Evolutionary conservation across 768 basidiomycete genomes (phyloP).

Genomic region (Boletales sp.): DNA sequence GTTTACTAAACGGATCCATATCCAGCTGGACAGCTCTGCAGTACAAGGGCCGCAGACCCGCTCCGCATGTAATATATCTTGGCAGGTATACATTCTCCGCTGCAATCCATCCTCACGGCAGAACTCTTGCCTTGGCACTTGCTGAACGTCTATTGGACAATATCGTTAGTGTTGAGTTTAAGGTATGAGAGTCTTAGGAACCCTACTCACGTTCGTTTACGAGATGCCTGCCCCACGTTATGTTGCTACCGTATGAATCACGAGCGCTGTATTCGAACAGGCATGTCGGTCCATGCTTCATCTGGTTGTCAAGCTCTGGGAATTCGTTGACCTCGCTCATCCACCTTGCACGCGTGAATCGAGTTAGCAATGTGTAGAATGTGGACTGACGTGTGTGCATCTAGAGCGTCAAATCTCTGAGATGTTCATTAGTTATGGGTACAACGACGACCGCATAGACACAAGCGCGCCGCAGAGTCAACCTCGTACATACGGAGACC

Average conservation of each 20-base stretch:
- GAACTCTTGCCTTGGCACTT: conserved; percentile 65
- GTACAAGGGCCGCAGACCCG: conserved; percentile 55
- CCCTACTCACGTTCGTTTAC: conserved; percentile 60
- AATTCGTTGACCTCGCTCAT: conserved; percentile 55
- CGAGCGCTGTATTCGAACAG: conserved; percentile 62
- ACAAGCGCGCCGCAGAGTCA: conserved; percentile 27
- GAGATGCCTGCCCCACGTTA: conserved; percentile 62
- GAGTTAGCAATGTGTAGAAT: neutral
- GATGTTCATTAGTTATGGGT: neutral
- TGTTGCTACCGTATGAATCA: conserved; percentile 51
- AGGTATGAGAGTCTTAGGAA: neutral
- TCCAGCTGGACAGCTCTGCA: conserved; percentile 62
- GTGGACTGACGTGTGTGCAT: conserved; percentile 61
- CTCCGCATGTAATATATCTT: conserved; percentile 72
- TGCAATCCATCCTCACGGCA: conserved; percentile 45
- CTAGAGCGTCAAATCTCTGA: conserved; percentile 70
- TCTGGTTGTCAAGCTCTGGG: conserved; percentile 52
- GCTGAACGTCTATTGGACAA: conserved; percentile 47
- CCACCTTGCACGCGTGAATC: conserved; percentile 41
- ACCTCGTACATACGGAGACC: conserved; percentile 51
- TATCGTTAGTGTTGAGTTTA: neutral
- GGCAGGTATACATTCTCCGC: conserved; percentile 51
- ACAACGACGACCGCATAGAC: neutral
- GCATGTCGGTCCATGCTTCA: conserved; percentile 53
- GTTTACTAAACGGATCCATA: too few relatives aligned